Evolutionary conservation across 495 filamentous ascomycete genomes (phyloP).

Genomic region (Tuber aestivum): DNA sequence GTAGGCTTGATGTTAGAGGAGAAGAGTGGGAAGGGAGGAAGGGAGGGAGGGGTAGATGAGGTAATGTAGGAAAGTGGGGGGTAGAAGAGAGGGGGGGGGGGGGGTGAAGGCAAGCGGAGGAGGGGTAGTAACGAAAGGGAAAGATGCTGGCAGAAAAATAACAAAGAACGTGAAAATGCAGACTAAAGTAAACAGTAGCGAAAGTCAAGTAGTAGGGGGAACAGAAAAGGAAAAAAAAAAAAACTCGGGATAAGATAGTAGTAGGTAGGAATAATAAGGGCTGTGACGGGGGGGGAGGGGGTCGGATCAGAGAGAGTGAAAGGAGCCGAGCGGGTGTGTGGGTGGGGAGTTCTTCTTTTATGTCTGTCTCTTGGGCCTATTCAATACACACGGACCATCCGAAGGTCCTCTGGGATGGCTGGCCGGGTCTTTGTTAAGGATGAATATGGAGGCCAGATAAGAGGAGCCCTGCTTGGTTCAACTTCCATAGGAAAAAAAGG

Average conservation of each 20-base stretch:
- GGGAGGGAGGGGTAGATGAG: not conserved
- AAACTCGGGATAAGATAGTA: constrained; percentile 3
- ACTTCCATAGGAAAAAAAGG: not conserved
- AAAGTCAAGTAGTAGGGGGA: constrained; percentile 28
- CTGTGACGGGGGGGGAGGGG: constrained; percentile 27
- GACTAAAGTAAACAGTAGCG: constrained; percentile 22
- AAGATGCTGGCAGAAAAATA: not conserved
- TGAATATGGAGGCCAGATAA: constrained; percentile 17
- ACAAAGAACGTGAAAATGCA: constrained; percentile 11
- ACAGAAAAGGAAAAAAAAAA: constrained; percentile 35
- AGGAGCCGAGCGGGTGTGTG: constrained; percentile 37
- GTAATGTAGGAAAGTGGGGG: constrained; percentile 13
- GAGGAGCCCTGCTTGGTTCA: constrained; percentile 11
- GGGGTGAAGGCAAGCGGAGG: not conserved
- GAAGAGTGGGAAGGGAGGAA: constrained; percentile 2
- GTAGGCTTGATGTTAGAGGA: not conserved
- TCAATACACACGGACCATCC: constrained; percentile 33
- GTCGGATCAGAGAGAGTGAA: constrained; percentile 36
- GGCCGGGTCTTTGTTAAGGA: constrained; percentile 21
- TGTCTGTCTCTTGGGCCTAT: constrained; percentile 13
- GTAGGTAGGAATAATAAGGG: constrained; percentile 30
- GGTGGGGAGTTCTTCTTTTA: constrained; percentile 35
- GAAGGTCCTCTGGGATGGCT: constrained; percentile 19
- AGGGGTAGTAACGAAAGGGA: not conserved
- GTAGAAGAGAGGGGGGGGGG: not conserved